Percentiles rank a stretch among this genome's conserved stretches.
These are phyloP conservation scores for Bidens hawaiensis DNA, from an alignment of 140 eudicot genomes.

Conservation along the genomic window DNA sequence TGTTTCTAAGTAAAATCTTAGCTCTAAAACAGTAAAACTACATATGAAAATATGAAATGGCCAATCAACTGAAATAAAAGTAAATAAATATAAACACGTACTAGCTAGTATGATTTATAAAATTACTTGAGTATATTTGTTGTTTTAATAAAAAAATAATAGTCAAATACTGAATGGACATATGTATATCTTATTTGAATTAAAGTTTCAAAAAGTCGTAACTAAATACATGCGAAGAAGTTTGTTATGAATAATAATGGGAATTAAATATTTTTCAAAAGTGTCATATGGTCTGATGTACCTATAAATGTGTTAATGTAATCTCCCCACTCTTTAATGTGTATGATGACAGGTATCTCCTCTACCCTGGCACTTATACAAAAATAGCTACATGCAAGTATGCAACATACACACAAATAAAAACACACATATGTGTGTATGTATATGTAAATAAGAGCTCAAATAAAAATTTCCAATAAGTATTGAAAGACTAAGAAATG, in stretches of 20 bases:
- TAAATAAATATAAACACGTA: not conserved
- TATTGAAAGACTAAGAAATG: no score
- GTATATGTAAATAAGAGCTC: no score
- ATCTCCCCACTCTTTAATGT: constrained; percentile 10
- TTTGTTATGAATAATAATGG: constrained; percentile 4
- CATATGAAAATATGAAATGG: no score
- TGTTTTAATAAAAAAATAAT: no score
- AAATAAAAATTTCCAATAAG: no score
- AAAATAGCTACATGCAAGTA: not conserved
- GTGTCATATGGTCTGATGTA: constrained; percentile 11
- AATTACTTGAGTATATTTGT: no score
- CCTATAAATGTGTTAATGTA: constrained; percentile 19
- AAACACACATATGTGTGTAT: not conserved
- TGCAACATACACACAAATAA: not conserved
- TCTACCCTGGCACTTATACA: not conserved
- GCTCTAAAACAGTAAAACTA: no score
- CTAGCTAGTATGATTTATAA: not conserved
- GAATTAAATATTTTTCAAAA: not conserved
- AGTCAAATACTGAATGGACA: not conserved
- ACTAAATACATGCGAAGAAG: not conserved
- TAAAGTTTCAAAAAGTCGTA: no score
- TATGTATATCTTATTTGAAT: no score
- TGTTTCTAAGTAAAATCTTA: no score
- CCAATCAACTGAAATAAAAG: not conserved
- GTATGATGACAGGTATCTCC: constrained; percentile 17